Conservation (phyloP, 1,139 yeast genomes). For the Kodamaea arcana region DNA sequence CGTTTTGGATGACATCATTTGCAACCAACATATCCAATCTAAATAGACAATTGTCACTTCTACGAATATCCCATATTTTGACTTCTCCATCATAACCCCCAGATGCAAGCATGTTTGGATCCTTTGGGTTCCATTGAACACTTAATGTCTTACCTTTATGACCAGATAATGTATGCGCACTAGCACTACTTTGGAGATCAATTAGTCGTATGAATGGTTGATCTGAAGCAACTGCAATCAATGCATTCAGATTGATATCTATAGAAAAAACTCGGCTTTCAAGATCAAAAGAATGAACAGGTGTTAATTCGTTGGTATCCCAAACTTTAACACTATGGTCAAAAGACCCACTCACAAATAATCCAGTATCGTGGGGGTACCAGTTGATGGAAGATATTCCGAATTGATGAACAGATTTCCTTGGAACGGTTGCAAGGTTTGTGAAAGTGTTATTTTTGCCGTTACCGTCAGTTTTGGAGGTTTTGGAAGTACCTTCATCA, state of each 20-base stretch:
- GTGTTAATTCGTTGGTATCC: conserved; percentile 65
- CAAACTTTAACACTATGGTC: conserved; percentile 76
- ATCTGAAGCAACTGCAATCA: conserved; percentile 69
- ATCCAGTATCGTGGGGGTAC: conserved; percentile 89
- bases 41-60: conserved; percentile 61
- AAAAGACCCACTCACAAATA: conserved; percentile 79
- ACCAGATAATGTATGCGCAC: conserved; percentile 65
- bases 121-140: conserved; percentile 75
- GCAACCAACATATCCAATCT: conserved; percentile 51
- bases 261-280: conserved; percentile 50
- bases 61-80: conserved; percentile 71
- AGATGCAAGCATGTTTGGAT: conserved; percentile 57
- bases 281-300: conserved; percentile 63
- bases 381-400: conserved; percentile 75
- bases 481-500: too few species aligned
- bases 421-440: conserved; percentile 43
- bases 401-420: conserved; percentile 57
- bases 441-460: not conserved
- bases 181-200: conserved; percentile 68
- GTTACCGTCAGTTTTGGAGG: too few species aligned
- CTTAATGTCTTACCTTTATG: conserved; percentile 62
- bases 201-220: conserved; percentile 65
- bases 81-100: conserved; percentile 77
- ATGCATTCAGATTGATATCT: conserved; percentile 44
- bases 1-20: conserved; percentile 17